These are phyloP conservation scores for Fusarium sp. DNA, from an alignment of 2,329 filamentous ascomycete species.

Conservation along the genomic window DNA sequence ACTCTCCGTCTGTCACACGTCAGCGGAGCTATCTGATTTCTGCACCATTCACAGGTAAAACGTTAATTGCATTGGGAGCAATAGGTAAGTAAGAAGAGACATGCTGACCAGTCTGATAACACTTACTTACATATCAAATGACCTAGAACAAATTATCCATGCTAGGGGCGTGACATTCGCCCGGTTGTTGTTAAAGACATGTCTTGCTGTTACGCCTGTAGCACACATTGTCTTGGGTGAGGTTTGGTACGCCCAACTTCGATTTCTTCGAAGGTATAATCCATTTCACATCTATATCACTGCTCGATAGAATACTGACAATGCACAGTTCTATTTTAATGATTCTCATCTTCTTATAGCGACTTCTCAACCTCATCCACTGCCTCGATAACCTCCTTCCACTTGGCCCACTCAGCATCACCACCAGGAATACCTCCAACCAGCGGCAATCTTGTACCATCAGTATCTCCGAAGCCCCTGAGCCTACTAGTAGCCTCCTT, in stretches of 20 bases:
- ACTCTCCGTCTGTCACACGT: slow-evolving; percentile 3
- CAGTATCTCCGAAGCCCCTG: slow-evolving; percentile 68
- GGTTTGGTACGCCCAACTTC: background rate
- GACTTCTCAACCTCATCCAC: slow-evolving; percentile 58
- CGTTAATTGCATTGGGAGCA: background rate
- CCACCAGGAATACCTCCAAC: slow-evolving; percentile 68
- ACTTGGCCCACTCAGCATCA: slow-evolving; percentile 67
- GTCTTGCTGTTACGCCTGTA: fast-evolving
- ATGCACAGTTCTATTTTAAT: background rate
- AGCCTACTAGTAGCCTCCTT: slow-evolving; percentile 72
- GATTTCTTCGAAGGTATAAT: background rate
- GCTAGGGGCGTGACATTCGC: slow-evolving; percentile 48
- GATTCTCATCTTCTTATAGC: slow-evolving; percentile 19
- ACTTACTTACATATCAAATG: background rate
- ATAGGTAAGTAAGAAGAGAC: background rate
- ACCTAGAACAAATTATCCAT: background rate
- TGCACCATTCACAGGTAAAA: no score
- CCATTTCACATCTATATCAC: background rate
- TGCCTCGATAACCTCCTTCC: slow-evolving; percentile 59
- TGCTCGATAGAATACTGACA: background rate
- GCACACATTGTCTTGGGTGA: fast-evolving
- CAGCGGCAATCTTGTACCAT: slow-evolving; percentile 70
- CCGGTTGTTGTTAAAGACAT: background rate
- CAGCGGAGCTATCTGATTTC: background rate
- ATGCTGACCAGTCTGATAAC: background rate